Base-by-base conservation (phyloP, 495 filamentous ascomycete genomes). In the Delitschia confertaspora region DNA sequence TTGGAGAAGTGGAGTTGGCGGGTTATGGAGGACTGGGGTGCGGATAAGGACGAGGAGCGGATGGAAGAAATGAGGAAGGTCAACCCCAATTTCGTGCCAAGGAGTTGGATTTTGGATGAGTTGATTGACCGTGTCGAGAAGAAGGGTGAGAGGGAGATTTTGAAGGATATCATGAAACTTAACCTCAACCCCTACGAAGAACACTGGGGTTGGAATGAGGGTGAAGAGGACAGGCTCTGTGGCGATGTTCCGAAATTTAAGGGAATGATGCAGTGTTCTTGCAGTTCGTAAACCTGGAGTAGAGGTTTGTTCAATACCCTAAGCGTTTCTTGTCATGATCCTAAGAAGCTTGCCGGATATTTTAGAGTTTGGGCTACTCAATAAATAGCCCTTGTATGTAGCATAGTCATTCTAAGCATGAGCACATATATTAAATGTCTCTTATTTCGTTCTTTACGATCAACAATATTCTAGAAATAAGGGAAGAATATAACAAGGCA, bases 81-180 rank as follows among this genome's bases (percentile, higher is more conserved):
- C 4, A 98, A 96, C 56, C 91, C 91, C 16, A 93, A 83, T 60
- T 96, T 96, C 52, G 64, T 93, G 1, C 86, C 93, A 0, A 70
- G 86, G 23, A 76, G 78, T 16, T 98, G 93, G 91, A 76, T 98
- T 38, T 68, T 98, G 6, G 89, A 96, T 62, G 91, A 96, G 63
- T 52, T 96, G 4, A 95, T 98, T 49, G 72, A 79, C 25, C 71
- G 82, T 10, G 88, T 95, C 2, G 88, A 96, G 63, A 80, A 83
- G 56, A 74, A 79, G 19, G 80, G 82, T 13, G 88, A 96, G 51
- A 70, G 85, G 37, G 79, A 83, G 1, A 76, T 98, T 13, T 61
- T 98, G 36, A 67, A 66, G 5, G 66, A 78, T 33, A 69, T 87
- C 17, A 82, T 95, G 80, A 69, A 81, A 16, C 79, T 95, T 79